Conservation (phyloP, 75 land plant species). For the Cryptomeria japonica region DNA sequence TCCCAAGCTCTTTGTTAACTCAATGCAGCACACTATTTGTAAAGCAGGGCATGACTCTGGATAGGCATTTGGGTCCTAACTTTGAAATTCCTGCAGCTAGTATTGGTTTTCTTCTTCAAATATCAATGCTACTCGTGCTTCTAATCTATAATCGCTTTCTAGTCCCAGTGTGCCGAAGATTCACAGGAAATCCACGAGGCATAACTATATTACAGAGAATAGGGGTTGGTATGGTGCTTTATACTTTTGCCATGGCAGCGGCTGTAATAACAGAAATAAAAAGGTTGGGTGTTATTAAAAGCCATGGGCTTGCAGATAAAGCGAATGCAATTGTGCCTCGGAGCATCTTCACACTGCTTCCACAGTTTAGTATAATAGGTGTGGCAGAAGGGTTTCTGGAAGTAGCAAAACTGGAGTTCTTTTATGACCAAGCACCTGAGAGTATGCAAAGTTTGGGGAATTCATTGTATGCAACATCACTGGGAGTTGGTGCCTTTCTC, state of each 20-base stretch:
- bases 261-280: constrained; percentile 35
- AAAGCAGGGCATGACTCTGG: constrained; percentile 74
- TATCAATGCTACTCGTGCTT: constrained; percentile 55
- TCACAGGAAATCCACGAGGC: constrained; percentile 54
- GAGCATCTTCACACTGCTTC: too few relatives aligned
- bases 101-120: constrained; percentile 47
- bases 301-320: neutral
- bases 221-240: neutral
- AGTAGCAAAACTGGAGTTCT: constrained; percentile 72
- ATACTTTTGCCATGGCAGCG: constrained; percentile 35
- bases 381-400: neutral
- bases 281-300: neutral
- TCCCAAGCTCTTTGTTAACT: constrained; percentile 59
- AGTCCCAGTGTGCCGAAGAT: constrained; percentile 28
- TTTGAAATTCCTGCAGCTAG: constrained; percentile 78
- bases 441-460: constrained; percentile 34
- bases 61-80: constrained; percentile 48
- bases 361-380: too few relatives aligned
- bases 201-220: constrained; percentile 13
- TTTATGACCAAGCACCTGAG: constrained; percentile 70
- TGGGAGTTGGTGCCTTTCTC: constrained; percentile 5
- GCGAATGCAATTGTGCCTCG: too few relatives aligned
- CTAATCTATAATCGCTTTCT: constrained; percentile 52
- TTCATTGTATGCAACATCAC: too few relatives aligned
- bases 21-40: constrained; percentile 66